A percentile compares a stretch with the other conserved stretches of the same genome.
Evolutionary conservation across 2,329 filamentous ascomycete genomes (phyloP).

Genomic region (Aspergillus bombycis): DNA sequence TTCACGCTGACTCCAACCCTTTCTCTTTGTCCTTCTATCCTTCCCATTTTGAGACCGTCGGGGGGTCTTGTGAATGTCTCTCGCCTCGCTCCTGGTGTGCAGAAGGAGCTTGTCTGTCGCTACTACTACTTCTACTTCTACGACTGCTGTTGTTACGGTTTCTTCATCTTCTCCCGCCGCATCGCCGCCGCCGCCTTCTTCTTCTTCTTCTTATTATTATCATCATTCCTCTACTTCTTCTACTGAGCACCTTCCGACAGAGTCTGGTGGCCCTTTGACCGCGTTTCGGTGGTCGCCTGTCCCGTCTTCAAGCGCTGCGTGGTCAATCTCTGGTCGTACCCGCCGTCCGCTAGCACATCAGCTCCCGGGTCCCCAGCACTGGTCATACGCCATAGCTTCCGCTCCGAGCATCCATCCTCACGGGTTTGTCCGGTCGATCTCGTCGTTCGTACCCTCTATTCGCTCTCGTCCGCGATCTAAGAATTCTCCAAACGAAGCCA

Average conservation of each 20-base stretch:
- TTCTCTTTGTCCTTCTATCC: slow-evolving; percentile 19
- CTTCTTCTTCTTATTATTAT: slow-evolving; percentile 10
- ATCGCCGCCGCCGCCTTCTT: slow-evolving; percentile 16
- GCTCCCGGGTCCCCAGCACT: slow-evolving; percentile 10
- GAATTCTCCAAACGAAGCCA: slow-evolving; percentile 29
- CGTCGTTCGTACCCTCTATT: slow-evolving; percentile 9
- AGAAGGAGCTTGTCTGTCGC: slow-evolving; percentile 35
- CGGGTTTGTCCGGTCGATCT: slow-evolving; percentile 17
- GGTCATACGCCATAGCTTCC: slow-evolving; percentile 12
- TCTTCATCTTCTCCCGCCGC: slow-evolving; percentile 14
- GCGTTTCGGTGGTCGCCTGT: neutral
- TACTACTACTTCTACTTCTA: slow-evolving; percentile 21
- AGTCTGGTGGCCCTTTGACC: neutral
- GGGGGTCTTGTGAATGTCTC: slow-evolving; percentile 39
- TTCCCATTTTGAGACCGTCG: slow-evolving; percentile 18
- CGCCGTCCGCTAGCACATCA: slow-evolving; percentile 2
- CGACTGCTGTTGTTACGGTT: slow-evolving; percentile 19
- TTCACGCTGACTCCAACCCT: slow-evolving; percentile 10
- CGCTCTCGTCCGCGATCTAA: slow-evolving; percentile 12
- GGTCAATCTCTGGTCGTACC: slow-evolving; percentile 1
- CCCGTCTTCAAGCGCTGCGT: neutral
- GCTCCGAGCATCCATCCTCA: slow-evolving; percentile 18
- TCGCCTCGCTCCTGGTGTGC: slow-evolving; percentile 30
- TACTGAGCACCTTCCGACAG: slow-evolving; percentile 3
- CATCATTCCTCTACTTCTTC: neutral